Evolutionary conservation across 2,329 filamentous ascomycete species (phyloP).

Genomic region (Cladophialophora bantiana): DNA sequence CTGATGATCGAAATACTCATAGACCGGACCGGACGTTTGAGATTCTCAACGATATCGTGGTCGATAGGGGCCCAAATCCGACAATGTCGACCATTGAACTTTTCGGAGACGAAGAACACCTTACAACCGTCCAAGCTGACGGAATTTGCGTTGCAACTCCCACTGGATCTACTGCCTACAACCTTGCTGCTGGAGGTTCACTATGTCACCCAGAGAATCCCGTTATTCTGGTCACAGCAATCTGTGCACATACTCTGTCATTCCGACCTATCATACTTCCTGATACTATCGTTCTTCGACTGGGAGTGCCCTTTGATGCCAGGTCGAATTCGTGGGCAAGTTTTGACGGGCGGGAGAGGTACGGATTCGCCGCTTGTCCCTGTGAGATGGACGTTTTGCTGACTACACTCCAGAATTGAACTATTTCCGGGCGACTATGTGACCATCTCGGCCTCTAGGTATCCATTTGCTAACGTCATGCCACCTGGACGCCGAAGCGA

Average conservation of each 20-base stretch:
- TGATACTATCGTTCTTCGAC: conserved; percentile 90
- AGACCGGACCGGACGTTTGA: conserved; percentile 82
- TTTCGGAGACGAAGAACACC: conserved; percentile 93
- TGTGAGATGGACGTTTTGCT: conserved; percentile 11
- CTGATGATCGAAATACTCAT: conserved; percentile 84
- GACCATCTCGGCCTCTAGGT: conserved; percentile 59
- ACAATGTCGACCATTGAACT: conserved; percentile 93
- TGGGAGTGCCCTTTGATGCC: conserved; percentile 94
- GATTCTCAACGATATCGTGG: conserved; percentile 95
- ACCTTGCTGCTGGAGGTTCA: conserved; percentile 92
- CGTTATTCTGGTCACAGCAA: conserved; percentile 91
- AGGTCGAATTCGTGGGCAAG: conserved; percentile 93
- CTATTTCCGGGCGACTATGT: conserved; percentile 59
- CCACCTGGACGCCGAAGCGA: conserved; percentile 53
- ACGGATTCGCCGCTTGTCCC: conserved; percentile 29
- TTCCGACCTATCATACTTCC: conserved; percentile 97
- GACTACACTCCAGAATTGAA: conserved; percentile 50
- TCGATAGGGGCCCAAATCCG: conserved; percentile 91
- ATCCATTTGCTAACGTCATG: conserved; percentile 60
- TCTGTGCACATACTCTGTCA: conserved; percentile 92
- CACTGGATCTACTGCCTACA: conserved; percentile 94
- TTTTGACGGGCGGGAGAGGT: conserved; percentile 90
- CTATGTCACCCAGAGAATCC: conserved; percentile 96
- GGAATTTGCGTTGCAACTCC: conserved; percentile 93
- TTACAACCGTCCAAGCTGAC: conserved; percentile 91